phyloP scores from a whole-genome alignment of 352 stramenopile species.

The Blastocystis sp. region DNA sequence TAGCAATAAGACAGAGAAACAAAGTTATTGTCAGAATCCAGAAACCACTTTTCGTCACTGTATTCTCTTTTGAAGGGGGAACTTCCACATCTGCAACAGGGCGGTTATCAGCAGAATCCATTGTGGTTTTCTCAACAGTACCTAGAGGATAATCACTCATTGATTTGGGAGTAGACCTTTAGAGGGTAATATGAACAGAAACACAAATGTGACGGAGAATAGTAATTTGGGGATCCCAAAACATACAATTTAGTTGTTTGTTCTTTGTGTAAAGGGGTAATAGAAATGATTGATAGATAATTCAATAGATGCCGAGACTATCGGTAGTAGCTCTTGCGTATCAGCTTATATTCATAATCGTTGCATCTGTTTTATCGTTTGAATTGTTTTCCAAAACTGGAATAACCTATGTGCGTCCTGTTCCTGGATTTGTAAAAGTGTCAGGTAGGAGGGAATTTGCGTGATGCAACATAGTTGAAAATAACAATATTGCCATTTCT shows the following conservation, averaged over 20 bases:
- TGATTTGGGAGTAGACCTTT: too few species aligned
- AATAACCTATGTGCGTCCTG: background rate
- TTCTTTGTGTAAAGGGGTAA: too few species aligned
- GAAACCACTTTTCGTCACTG: constrained; percentile 25
- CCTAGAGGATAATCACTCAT: too few species aligned
- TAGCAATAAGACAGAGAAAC: background rate
- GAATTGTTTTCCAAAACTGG: background rate
- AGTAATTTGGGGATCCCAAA: background rate
- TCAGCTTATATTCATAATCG: background rate
- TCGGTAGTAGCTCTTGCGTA: background rate
- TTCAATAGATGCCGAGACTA: background rate
- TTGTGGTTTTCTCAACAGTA: too few species aligned
- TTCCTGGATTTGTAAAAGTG: background rate
- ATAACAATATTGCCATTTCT: too few species aligned
- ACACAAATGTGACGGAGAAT: background rate
- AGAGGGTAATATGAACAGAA: background rate
- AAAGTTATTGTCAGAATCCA: constrained; percentile 44
- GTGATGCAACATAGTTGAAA: too few species aligned
- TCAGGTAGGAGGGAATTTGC: too few species aligned
- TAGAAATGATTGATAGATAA: too few species aligned
- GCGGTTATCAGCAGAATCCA: too few species aligned
- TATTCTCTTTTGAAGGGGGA: background rate
- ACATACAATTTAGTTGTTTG: too few species aligned
- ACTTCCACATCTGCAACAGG: background rate
- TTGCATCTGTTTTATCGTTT: background rate